Evolutionary conservation across 306 rosid genomes (phyloP), one percentile per base, ranked within the genome.

Genomic region (Trifolium subterraneum): DNA sequence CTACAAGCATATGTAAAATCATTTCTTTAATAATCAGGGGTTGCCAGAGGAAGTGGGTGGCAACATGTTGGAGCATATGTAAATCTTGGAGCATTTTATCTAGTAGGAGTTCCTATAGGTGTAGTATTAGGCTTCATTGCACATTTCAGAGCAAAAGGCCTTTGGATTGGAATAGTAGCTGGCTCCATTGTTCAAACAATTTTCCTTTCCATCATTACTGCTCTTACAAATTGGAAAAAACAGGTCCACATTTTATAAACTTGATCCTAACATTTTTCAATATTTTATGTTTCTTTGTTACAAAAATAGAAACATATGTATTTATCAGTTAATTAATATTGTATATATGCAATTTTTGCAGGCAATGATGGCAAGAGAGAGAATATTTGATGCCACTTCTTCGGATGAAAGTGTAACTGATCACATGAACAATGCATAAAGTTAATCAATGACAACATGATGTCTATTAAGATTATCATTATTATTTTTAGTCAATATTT

Each of bases 1-100:
- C 10, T 35, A 10, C 5, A 3, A 41, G 4, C 47, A 41, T 41
- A 10, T 44, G 50, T 44, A 44, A 44, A 44, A 12, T 7, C 44
- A 27, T 60, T 60, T 60, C 14, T 5, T 22, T 42, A 16, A 68
- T 13, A 20, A 10, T 54, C 63, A 78, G 86, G 80, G 20, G 77
- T 78, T 68, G 86, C 86, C 54, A 78, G 78, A 73, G 86, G 86
- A 69, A 70, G 86, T 73, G 86, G 86, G 11, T 82, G 83, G 86
- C 86, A 82, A 64, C 77, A 74, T 71, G 25, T 63, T 27, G 86
- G 78, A 70, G 83, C 78, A 0, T 83, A 74, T 50, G 81, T 75
- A 1, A 83, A 79, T 59, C 71, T 83, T 18, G 81, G 83, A 59
- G 78, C 83, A 0, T 83, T 79, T 79, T 78, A 74, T 83, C 19